Conservation (phyloP, 1,139 yeast genomes). For the Candida dubliniensis region DNA sequence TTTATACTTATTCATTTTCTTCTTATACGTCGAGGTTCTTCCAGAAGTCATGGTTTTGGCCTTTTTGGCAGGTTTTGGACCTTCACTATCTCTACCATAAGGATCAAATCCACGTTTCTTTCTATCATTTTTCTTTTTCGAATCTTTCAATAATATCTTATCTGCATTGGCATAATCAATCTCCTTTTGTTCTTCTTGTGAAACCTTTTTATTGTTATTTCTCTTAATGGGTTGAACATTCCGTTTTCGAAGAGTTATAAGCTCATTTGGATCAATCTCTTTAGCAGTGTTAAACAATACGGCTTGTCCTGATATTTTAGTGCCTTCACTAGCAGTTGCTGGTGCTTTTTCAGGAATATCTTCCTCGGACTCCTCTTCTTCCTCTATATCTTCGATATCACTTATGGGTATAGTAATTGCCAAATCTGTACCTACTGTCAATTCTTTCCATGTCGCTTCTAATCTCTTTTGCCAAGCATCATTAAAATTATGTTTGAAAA, state of each 20-base stretch:
- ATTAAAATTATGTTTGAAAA: conserved; percentile 21
- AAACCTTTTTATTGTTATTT: conserved; percentile 3
- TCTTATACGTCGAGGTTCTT: conserved; percentile 49
- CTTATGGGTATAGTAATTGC: conserved; percentile 10
- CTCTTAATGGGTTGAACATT: conserved; percentile 16
- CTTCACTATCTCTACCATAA: conserved; percentile 46
- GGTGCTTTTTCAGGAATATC: conserved; percentile 1
- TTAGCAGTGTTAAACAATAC: conserved; percentile 12
- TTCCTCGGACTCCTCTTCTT: conserved; percentile 12
- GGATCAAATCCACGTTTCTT: conserved; percentile 64
- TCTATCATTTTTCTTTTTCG: conserved; percentile 21
- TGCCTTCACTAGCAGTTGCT: conserved; percentile 2
- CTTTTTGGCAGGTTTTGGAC: conserved; percentile 54
- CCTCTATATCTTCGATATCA: conserved; percentile 17
- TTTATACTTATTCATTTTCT: conserved; percentile 16
- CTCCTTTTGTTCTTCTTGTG: conserved; percentile 19
- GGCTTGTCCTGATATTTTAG: conserved; percentile 5
- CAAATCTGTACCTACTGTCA: conserved; percentile 18
- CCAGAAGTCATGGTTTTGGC: conserved; percentile 41
- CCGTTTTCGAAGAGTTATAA: conserved; percentile 50
- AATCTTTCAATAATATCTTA: conserved; percentile 40
- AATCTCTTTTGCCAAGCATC: conserved; percentile 19
- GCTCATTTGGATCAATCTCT: conserved; percentile 47
- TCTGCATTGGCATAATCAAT: conserved; percentile 53
- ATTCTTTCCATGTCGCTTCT: conserved; percentile 18